Evolutionary conservation across 2,329 filamentous ascomycete genomes (phyloP), one percentile per base, ranked within the genome.

Genomic region (Seiridium cupressi): DNA sequence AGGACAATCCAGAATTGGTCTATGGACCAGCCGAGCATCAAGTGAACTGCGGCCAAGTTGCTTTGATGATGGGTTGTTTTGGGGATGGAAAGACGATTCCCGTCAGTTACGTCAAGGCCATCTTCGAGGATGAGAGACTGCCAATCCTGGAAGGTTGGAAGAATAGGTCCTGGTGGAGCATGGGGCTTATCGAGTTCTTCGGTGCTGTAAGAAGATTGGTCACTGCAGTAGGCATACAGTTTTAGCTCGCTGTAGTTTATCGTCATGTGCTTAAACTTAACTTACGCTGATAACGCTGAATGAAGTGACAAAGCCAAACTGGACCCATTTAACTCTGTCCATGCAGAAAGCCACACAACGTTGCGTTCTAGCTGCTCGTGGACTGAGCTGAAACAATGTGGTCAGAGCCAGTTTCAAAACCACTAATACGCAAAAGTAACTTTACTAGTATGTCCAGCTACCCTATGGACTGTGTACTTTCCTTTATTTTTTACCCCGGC

Each of bases 71-170:
- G 57, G 51, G 57, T 3, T 55, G 49, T 8, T 59, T 59, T 32
- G 57, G 57, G 11, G 57, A 59, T 31, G 51, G 57, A n/a, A 59
- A 59, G 57, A 59, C 49, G 18, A 59, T 59, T 44, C 57, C 57
- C 26, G 26, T 55, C n/a, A 38, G 18, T 5, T 59, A 59, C n/a
- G 57, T 59, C 31, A 55, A n/a, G 49, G 51, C 57, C 49, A 55
- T 59, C 13, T 59, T 59, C 40, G 38, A 47, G 49, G 49, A 59
- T 5, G 57, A 59, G 51, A 44, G 57, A 32, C 57, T 59, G 40
- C 57, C 57, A 10, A 3, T 55, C n/a, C 4, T 36, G 11, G 57
- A 59, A 40, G 57, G 57, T 26, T 59, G 57, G 57, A 59, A 36
- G n/a, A 59, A 59, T 49, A 59, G 57, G 42, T 9, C 40, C 40